A percentile compares a stretch with the other conserved stretches of the same genome.
Conservation (phyloP, 495 filamentous ascomycete species). For the Daldinia grandis region DNA sequence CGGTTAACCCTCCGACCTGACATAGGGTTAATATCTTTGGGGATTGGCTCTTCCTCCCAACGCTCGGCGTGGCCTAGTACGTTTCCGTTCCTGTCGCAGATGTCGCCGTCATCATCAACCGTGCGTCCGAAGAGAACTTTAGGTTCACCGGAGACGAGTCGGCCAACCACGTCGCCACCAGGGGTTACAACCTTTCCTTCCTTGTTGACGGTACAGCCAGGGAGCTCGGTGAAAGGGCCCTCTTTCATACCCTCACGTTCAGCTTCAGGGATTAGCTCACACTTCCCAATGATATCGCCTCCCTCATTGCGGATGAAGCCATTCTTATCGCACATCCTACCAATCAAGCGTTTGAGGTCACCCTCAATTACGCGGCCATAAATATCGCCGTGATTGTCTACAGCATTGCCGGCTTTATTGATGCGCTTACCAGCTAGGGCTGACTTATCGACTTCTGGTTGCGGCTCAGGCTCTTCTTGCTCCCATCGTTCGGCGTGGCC, state of each 20-base stretch:
- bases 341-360: slow-evolving; percentile 72
- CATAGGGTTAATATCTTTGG: slow-evolving; percentile 67
- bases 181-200: slow-evolving; percentile 74
- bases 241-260: slow-evolving; percentile 73
- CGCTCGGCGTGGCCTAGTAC: slow-evolving; percentile 81
- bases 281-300: slow-evolving; percentile 79
- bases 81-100: slow-evolving; percentile 84
- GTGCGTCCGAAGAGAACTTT: slow-evolving; percentile 75
- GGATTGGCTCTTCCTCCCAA: slow-evolving; percentile 80
- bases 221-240: slow-evolving; percentile 80
- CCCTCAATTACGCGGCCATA: slow-evolving; percentile 80
- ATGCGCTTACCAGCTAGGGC: slow-evolving; percentile 81
- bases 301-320: slow-evolving; percentile 84
- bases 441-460: slow-evolving; percentile 70
- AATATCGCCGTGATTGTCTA: slow-evolving; percentile 76
- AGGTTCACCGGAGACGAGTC: slow-evolving; percentile 75
- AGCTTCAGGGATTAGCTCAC: slow-evolving; percentile 79
- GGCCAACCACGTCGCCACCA: slow-evolving; percentile 73
- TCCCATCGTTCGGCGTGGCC: slow-evolving; percentile 79
- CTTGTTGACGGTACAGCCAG: slow-evolving; percentile 75
- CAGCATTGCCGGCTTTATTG: slow-evolving; percentile 86
- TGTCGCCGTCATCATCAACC: slow-evolving; percentile 85
- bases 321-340: slow-evolving; percentile 82
- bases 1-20: slow-evolving; percentile 79
- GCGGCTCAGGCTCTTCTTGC: slow-evolving; percentile 50